Percentiles rank a stretch among this genome's conserved stretches.
Evolutionary conservation across 495 filamentous ascomycete genomes (phyloP).

Genomic region (Rusavskia elegans): DNA sequence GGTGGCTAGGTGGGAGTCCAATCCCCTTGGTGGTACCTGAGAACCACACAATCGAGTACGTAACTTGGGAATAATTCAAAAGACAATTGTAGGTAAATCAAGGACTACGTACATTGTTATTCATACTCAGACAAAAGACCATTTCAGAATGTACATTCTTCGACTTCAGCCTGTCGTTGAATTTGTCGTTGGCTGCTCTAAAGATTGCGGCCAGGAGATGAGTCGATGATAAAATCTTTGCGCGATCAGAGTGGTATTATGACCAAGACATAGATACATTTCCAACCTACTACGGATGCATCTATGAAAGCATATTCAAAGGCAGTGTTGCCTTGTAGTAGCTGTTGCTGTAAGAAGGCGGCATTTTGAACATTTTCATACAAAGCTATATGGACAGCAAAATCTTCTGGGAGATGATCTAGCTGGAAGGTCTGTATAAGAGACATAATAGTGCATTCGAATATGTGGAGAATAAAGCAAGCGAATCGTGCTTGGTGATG

Average conservation of each 20-base stretch:
- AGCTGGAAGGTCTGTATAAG: constrained; percentile 39
- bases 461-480: no score
- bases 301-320: constrained; percentile 94
- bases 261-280: neutral
- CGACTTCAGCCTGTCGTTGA: constrained; percentile 48
- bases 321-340: constrained; percentile 60
- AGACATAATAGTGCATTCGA: neutral
- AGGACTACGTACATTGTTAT: constrained; percentile 57
- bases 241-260: neutral
- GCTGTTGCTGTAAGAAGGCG: constrained; percentile 58
- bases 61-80: neutral
- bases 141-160: constrained; percentile 88
- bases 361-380: constrained; percentile 67
- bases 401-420: constrained; percentile 48
- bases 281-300: constrained; percentile 44
- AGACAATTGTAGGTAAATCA: neutral
- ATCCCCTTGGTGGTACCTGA: no score
- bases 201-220: constrained; percentile 68
- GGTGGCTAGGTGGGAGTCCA: neutral
- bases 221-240: constrained; percentile 45
- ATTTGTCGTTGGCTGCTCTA: constrained; percentile 52
- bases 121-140: constrained; percentile 64
- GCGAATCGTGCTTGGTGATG: neutral
- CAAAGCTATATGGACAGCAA: constrained; percentile 54
- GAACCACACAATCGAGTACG: no score